These are phyloP conservation scores for Vigna radiata DNA, from an alignment of 306 rosid genomes.

Conservation along the genomic window DNA sequence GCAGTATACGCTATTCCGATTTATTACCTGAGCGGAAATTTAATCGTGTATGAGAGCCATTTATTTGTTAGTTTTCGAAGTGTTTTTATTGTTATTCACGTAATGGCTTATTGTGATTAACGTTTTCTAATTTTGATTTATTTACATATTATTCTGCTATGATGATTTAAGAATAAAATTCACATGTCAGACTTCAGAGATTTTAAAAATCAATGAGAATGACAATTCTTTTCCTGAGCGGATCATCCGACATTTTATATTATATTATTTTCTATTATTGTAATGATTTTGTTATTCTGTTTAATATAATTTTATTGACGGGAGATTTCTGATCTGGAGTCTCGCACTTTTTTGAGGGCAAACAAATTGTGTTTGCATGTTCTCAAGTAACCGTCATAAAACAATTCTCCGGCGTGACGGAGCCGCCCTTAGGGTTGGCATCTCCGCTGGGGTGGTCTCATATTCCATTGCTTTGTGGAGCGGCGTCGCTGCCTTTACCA, in stretches of 20 bases:
- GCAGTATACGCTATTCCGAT: slow-evolving; percentile 92
- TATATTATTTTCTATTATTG: rapidly evolving
- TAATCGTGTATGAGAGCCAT: slow-evolving; percentile 55
- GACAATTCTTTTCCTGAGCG: slow-evolving; percentile 65
- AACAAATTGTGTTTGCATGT: too few species aligned
- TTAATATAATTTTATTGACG: too few species aligned
- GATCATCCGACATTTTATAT: background rate
- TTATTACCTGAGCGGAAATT: slow-evolving; percentile 43
- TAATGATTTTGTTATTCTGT: too few species aligned
- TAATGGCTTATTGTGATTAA: too few species aligned
- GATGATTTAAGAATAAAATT: slow-evolving; percentile 63
- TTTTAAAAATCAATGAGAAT: slow-evolving; percentile 68
- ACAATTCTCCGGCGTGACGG: too few species aligned
- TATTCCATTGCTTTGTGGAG: slow-evolving; percentile 77
- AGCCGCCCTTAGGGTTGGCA: slow-evolving; percentile 30
- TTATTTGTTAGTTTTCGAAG: too few species aligned
- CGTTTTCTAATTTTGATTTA: too few species aligned
- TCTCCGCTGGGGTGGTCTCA: slow-evolving; percentile 67
- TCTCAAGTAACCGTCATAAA: too few species aligned
- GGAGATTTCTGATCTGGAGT: too few species aligned
- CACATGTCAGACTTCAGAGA: slow-evolving; percentile 98
- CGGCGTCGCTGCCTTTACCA: slow-evolving; percentile 67
- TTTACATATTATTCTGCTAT: slow-evolving; percentile 37
- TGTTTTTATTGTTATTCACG: too few species aligned
- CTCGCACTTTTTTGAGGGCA: too few species aligned